Evolutionary conservation across 2,329 filamentous ascomycete genomes (phyloP).

Genomic region (Aspergillus calidoustus): DNA sequence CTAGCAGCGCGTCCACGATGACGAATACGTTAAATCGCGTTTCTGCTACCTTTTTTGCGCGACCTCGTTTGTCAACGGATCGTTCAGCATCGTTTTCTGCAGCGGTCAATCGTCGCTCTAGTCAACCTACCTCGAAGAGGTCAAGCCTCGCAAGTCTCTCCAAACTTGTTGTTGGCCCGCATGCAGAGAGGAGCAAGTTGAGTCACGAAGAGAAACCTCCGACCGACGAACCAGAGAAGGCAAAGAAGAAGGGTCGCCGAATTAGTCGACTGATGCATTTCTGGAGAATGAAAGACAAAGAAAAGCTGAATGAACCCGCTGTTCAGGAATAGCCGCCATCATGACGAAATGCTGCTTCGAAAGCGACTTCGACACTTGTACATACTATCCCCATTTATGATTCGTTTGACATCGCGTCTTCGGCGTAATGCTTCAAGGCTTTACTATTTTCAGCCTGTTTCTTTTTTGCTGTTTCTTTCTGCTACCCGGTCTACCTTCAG

Average conservation of each 20-base stretch:
- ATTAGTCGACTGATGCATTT: conserved; percentile 55
- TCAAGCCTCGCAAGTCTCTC: conserved; percentile 55
- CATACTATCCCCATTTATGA: conserved; percentile 25
- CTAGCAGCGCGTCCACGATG: conserved; percentile 54
- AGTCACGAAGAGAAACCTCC: conserved; percentile 51
- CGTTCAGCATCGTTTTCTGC: conserved; percentile 51
- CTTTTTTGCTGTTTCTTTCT: conserved; percentile 17
- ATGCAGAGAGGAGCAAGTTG: conserved; percentile 51
- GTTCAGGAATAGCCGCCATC: conserved; percentile 28
- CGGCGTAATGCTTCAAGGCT: conserved; percentile 15
- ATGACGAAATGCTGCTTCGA: conserved; percentile 26
- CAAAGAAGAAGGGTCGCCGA: conserved; percentile 50
- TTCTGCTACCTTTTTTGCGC: conserved; percentile 48
- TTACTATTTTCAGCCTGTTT: conserved; percentile 1
- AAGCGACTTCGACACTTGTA: conserved; percentile 21
- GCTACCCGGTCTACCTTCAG: conserved; percentile 26
- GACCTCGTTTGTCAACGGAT: conserved; percentile 48
- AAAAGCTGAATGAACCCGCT: conserved; percentile 32
- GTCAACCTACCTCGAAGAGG: conserved; percentile 49
- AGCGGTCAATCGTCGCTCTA: conserved; percentile 43
- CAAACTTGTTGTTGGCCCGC: conserved; percentile 49
- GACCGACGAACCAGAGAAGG: conserved; percentile 42
- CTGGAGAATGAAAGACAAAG: conserved; percentile 54
- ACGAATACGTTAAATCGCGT: conserved; percentile 49
- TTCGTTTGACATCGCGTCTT: conserved; percentile 27